Conservation (phyloP, 805 yeast genomes). For the Spencermartinsiella europaea region DNA sequence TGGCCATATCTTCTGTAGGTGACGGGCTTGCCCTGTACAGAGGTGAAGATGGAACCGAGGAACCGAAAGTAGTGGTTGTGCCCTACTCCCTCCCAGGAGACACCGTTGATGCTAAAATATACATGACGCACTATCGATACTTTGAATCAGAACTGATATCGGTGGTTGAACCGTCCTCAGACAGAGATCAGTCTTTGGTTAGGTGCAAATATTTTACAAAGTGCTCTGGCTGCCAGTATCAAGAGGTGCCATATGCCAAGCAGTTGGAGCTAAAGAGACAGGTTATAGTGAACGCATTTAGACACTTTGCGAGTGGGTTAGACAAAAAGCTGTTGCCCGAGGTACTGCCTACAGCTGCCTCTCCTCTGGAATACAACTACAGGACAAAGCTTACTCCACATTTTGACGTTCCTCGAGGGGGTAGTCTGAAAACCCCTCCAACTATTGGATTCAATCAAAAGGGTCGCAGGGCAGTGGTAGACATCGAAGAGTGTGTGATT, state of each 20-base stretch:
- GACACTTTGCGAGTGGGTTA: constrained; percentile 55
- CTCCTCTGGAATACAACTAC: constrained; percentile 73
- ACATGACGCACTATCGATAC: constrained; percentile 69
- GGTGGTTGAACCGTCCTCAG: constrained; percentile 41
- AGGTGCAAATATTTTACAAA: constrained; percentile 82
- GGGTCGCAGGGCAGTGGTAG: constrained; percentile 65
- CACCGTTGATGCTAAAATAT: constrained; percentile 59
- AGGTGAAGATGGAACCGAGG: constrained; percentile 34
- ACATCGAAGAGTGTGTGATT: constrained; percentile 89
- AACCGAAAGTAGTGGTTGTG: constrained; percentile 54
- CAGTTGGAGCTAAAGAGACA: constrained; percentile 69
- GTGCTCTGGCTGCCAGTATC: constrained; percentile 95
- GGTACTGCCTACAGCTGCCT: constrained; percentile 59
- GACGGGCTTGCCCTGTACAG: constrained; percentile 74
- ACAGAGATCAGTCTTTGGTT: constrained; percentile 55
- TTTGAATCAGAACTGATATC: constrained; percentile 69
- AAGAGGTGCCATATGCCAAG: constrained; percentile 63
- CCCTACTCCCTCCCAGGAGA: constrained; percentile 93
- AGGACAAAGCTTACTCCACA: constrained; percentile 96
- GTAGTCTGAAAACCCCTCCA: constrained; percentile 43
- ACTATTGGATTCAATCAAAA: constrained; percentile 85
- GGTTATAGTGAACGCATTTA: constrained; percentile 78
- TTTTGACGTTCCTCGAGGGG: constrained; percentile 65
- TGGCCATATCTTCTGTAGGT: constrained; percentile 68
- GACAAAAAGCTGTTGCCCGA: constrained; percentile 45